Evolutionary conservation across 306 rosid genomes (phyloP), one percentile per base, ranked within the genome.

Genomic region (Potentilla sterilis): DNA sequence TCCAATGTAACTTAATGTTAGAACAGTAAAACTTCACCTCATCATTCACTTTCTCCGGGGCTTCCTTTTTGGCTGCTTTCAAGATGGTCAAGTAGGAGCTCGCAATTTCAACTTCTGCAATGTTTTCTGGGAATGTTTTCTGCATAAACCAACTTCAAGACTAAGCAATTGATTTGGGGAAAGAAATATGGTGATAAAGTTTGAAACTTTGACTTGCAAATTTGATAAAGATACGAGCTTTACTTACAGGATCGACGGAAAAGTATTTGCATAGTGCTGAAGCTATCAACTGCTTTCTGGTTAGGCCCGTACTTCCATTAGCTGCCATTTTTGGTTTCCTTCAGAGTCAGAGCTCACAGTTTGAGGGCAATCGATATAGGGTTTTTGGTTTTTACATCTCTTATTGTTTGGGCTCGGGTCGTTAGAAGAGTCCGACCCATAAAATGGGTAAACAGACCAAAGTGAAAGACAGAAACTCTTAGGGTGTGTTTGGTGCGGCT

Each of bases 191-290:
- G 44, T 52, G 48, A 65, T 5, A 43, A 80, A 80, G 28, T 28
- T 76, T 44, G 65, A 66, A 65, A 35, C 73, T 52, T 67, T 63
- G 19, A 63, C 28, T 42, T 59, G 52, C n/a, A 38, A 72, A 3
- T 49, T 72, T 72, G 38, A 72, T 16, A 55, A 61, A 22, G 67
- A 15, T 22, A 3, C 2, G 46, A 42, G 71, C 71, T 62, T 55
- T 55, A 76, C 92, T 88, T 82, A 95, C 98, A 69, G 86, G 80
- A 79, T 95, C 89, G 77, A 92, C 54, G 52, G 89, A 72, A 73
- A 86, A 70, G 86, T 84, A 77, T 43, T 86, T 87, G 78, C 81
- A 83, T 72, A 92, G 88, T 83, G 91, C 92, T 22, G 80, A 77
- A 32, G 70, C 82, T 55, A 90, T 74, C 69, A 81, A 77, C 67